Evolutionary conservation across 306 rosid genomes (phyloP), one percentile per base, ranked within the genome.

Genomic region (Trifolium dubium): DNA sequence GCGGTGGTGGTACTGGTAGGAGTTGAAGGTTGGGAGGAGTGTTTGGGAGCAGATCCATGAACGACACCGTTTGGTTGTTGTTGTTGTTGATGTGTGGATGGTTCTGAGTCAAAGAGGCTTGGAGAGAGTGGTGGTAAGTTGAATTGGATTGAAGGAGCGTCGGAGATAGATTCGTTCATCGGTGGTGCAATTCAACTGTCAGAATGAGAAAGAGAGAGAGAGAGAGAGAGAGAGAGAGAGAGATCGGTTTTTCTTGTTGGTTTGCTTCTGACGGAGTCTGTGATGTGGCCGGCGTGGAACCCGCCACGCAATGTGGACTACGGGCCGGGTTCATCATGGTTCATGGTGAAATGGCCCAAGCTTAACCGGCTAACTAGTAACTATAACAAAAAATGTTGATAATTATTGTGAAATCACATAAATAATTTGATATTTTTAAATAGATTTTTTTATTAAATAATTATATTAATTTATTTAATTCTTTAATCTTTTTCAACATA

Each of bases 1-100:
- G 85, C 13, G 40, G n/a, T 75, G 75, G 79, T 89, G 65, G 90
- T 92, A 72, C 98, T 92, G 76, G 90, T 87, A 9, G 96, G 93
- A 76, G 89, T 89, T 19, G 88, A 71, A 10, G 86, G 93, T 1
- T 80, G 73, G 11, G 76, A 80, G 56, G 51, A 76, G 23, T 62
- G 76, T 70, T 41, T 41, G 14, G 17, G 47, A 34, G n/a, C 65
- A 53, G 87, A 85, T 69, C 83, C 89, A 56, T 23, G 59, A 11
- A 41, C 63, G 76, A 81, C 85, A 56, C 85, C 96, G 74, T 83
- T 81, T 13, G 66, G 71, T 40, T 59, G 84, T 43, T 84, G 54
- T 43, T 84, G 54, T 23, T 23, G 23, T 23, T 23, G 23, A 23
- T 17, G 56, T 6, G 67, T 32, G 23, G 73, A 60, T 9, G 51